Percentiles rank a stretch among this genome's conserved stretches.
Evolutionary conservation across 805 yeast genomes (phyloP).

Genomic region (Blastobotrys terrestris): DNA sequence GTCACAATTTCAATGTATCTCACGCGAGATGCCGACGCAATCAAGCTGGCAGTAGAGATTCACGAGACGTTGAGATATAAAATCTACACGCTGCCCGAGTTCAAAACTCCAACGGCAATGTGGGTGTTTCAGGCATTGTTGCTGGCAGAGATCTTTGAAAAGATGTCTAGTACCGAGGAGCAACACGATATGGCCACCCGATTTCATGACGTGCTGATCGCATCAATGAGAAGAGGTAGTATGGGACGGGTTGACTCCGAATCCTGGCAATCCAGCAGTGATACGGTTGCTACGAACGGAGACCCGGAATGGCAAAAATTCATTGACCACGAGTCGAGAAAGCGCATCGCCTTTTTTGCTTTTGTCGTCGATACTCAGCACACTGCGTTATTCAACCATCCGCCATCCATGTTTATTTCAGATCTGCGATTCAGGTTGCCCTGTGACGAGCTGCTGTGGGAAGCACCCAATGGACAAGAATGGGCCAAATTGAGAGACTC

Average conservation of each 20-base stretch:
- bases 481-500: conserved; percentile 12
- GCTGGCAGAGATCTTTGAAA: conserved; percentile 71
- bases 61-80: conserved; percentile 56
- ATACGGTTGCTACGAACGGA: background rate
- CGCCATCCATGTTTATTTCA: conserved; percentile 49
- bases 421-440: conserved; percentile 56
- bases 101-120: conserved; percentile 66
- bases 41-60: conserved; percentile 38
- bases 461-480: conserved; percentile 23
- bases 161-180: conserved; percentile 32
- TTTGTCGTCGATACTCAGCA: conserved; percentile 77
- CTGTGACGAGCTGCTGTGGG: conserved; percentile 60
- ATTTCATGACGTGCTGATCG: conserved; percentile 21
- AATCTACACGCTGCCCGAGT: conserved; percentile 62
- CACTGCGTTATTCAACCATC: conserved; percentile 73
- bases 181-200: conserved; percentile 24
- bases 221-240: conserved; percentile 21
- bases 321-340: conserved; percentile 50
- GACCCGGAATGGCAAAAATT: conserved; percentile 17
- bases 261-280: background rate
- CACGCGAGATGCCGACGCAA: conserved; percentile 20
- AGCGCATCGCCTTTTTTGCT: conserved; percentile 73
- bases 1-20: conserved; percentile 42
- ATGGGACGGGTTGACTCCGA: conserved; percentile 3
- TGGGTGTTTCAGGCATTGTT: conserved; percentile 74